phyloP scores from a whole-genome alignment of 2,329 filamentous ascomycete species.

The Harringtonia lauricola region DNA sequence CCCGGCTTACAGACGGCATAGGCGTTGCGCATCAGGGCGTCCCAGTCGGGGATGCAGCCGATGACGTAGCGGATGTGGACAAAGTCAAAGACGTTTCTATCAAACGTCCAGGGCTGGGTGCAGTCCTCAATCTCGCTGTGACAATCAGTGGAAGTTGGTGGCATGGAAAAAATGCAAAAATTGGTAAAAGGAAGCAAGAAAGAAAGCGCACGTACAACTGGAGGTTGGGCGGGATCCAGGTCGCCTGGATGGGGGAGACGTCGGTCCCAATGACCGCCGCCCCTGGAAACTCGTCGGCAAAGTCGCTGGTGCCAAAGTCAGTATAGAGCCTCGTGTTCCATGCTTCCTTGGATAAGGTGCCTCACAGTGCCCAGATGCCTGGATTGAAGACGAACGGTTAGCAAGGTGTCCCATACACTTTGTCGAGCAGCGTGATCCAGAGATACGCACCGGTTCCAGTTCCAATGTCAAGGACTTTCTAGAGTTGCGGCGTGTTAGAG shows the following conservation, averaged over 20 bases:
- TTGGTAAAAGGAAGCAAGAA: background rate
- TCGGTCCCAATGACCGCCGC: constrained; percentile 40
- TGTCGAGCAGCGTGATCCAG: too few species aligned
- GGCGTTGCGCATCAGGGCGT: constrained; percentile 33
- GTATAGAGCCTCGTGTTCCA: too few species aligned
- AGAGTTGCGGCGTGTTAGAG: too few species aligned
- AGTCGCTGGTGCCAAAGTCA: constrained; percentile 28
- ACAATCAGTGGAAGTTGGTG: background rate
- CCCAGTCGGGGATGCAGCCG: constrained; percentile 41
- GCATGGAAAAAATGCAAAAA: too few species aligned
- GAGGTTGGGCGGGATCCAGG: constrained; percentile 42
- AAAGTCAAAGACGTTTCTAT: constrained; percentile 37
- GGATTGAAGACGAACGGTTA: background rate
- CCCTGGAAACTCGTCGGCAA: constrained; percentile 29
- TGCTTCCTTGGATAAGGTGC: too few species aligned
- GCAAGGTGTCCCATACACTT: background rate
- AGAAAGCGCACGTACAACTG: constrained; percentile 22
- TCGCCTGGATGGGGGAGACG: constrained; percentile 44
- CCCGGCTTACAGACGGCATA: constrained; percentile 41
- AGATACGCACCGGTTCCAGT: too few species aligned
- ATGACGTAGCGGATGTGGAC: constrained; percentile 44
- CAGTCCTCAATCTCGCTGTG: constrained; percentile 46
- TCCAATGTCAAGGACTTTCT: too few species aligned
- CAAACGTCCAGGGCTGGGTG: constrained; percentile 36
- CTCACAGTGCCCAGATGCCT: constrained; percentile 29